These are phyloP conservation scores for Trametes polyzona DNA, from an alignment of 1,284 basidiomycete genomes.

Conservation along the genomic window DNA sequence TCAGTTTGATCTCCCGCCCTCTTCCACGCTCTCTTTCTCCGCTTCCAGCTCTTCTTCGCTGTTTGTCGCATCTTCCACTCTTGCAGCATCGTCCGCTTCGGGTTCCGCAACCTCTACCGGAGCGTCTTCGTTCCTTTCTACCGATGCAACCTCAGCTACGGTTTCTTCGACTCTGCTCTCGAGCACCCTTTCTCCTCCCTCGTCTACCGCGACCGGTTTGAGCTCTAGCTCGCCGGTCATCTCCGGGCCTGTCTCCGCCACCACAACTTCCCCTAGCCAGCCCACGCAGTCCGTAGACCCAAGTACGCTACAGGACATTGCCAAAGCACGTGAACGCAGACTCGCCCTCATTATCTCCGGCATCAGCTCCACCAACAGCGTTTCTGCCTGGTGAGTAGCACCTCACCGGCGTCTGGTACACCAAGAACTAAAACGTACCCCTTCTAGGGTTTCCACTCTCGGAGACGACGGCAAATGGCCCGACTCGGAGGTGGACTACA, in stretches of 20 bases:
- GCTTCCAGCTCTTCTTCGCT: not conserved
- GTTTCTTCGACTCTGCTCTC: not conserved
- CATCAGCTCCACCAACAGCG: slow-evolving; percentile 5
- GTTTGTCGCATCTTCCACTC: not conserved
- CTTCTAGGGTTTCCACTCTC: slow-evolving; percentile 47
- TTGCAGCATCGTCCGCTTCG: not conserved
- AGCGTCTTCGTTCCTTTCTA: not conserved
- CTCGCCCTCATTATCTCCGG: slow-evolving; percentile 28
- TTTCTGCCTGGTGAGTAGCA: slow-evolving; percentile 25
- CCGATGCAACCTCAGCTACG: not conserved
- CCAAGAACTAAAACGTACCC: not conserved
- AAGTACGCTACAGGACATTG: slow-evolving; percentile 23
- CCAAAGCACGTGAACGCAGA: slow-evolving; percentile 26
- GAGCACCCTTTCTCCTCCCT: not conserved
- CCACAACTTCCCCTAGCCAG: not conserved
- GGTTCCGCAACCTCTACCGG: too few species aligned
- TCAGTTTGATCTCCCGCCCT: not conserved
- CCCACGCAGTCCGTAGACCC: slow-evolving; percentile 15
- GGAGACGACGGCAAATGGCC: slow-evolving; percentile 59
- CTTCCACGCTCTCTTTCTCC: not conserved
- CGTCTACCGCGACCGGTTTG: not conserved
- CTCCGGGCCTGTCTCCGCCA: not conserved
- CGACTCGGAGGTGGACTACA: slow-evolving; percentile 56
- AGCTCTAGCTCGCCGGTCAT: not conserved
- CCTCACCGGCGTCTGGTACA: not conserved